These are phyloP conservation scores for Quercus cerris DNA, from an alignment of 306 rosid species.

Conservation along the genomic window DNA sequence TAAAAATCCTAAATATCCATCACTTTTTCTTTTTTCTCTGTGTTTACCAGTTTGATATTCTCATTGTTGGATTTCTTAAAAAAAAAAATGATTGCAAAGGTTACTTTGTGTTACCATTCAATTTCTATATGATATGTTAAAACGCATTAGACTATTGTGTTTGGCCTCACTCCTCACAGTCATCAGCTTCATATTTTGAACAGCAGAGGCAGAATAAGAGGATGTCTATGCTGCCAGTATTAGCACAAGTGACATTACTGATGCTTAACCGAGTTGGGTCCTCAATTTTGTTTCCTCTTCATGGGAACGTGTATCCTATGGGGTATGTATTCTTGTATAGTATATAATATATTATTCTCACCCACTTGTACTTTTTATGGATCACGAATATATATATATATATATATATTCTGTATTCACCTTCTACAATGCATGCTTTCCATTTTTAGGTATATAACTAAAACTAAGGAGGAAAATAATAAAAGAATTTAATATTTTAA, in stretches of 20 bases:
- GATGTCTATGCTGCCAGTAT: constrained; percentile 34
- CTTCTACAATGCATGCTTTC: too few relatives aligned
- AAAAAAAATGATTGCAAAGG: too few relatives aligned
- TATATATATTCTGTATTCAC: too few relatives aligned
- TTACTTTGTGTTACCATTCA: too few relatives aligned
- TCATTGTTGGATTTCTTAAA: too few relatives aligned
- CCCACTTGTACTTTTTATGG: not conserved
- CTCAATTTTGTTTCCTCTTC: constrained; percentile 62
- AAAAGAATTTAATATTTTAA: not conserved
- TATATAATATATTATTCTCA: too few relatives aligned
- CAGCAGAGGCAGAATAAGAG: constrained; percentile 24
- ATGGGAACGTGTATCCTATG: constrained; percentile 81
- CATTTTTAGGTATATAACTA: too few relatives aligned
- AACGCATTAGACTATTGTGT: not conserved
- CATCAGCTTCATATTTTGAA: constrained; percentile 62
- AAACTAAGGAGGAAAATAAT: too few relatives aligned
- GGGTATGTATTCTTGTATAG: constrained; percentile 47
- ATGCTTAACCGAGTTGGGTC: constrained; percentile 46
- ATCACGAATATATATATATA: not conserved
- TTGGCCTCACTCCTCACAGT: constrained; percentile 13
- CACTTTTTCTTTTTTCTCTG: too few relatives aligned
- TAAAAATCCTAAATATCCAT: not conserved
- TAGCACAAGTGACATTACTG: constrained; percentile 23
- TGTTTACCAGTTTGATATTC: too few relatives aligned
- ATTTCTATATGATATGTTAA: too few relatives aligned